A percentile compares a stretch with the other conserved stretches of the same genome.
Evolutionary conservation across 257 asterid genomes (phyloP).

Genomic region (Cruciata laevipes): DNA sequence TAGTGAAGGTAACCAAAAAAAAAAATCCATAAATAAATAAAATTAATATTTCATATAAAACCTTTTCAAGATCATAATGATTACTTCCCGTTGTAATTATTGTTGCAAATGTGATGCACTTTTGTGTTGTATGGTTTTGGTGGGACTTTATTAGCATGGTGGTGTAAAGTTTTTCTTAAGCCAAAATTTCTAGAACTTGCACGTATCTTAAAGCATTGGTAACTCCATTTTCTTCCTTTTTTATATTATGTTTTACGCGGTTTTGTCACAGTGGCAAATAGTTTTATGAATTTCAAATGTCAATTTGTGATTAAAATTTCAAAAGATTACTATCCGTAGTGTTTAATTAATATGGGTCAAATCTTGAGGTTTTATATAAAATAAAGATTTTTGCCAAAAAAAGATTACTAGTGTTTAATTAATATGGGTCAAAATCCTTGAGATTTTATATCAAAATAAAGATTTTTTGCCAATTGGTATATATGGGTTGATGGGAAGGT

Average conservation of each 20-base stretch:
- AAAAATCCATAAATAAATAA: too few species aligned
- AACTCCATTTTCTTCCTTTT: background rate
- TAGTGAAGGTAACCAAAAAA: too few species aligned
- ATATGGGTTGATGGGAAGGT: too few species aligned
- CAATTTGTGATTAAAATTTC: background rate
- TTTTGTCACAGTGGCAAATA: background rate
- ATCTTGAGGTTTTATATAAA: background rate
- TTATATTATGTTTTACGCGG: background rate
- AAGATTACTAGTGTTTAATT: too few species aligned
- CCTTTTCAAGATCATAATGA: background rate
- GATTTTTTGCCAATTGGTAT: too few species aligned
- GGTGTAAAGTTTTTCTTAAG: background rate
- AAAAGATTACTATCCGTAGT: background rate
- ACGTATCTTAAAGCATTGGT: constrained; percentile 3
- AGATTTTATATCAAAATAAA: too few species aligned
- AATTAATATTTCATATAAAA: too few species aligned
- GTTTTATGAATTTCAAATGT: background rate
- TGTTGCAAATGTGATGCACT: background rate
- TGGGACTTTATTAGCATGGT: background rate
- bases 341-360: background rate
- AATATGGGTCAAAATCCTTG: too few species aligned
- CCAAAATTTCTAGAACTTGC: background rate
- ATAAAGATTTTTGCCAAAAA: too few species aligned
- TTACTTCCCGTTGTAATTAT: background rate
- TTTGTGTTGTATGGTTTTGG: background rate